Conservation (phyloP, 139 green algal species). For the Chlamydomonas sphaeroides region DNA sequence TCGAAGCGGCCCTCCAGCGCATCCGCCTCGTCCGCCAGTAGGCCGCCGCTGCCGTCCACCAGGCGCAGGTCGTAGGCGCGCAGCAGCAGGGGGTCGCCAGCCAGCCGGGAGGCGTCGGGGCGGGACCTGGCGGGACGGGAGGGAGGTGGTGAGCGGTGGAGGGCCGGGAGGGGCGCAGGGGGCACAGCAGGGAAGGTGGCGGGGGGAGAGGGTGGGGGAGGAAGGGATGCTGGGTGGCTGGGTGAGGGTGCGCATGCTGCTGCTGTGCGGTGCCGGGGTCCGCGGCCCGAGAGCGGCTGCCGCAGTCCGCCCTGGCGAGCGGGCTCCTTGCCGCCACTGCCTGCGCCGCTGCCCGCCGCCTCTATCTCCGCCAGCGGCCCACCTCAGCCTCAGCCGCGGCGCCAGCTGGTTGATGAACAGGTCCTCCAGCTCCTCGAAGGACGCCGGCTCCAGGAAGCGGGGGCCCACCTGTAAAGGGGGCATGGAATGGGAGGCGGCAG, state of each 20-base stretch:
- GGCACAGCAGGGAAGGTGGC: no score
- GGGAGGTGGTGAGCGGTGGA: not conserved
- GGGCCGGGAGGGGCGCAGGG: not conserved
- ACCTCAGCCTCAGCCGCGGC: slow-evolving; percentile 19
- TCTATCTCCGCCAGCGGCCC: not conserved
- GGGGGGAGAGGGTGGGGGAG: not conserved
- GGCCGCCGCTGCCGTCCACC: slow-evolving; percentile 2
- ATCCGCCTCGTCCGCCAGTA: not conserved
- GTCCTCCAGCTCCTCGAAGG: slow-evolving; percentile 50
- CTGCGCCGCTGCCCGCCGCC: no score
- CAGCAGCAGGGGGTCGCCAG: slow-evolving; percentile 33
- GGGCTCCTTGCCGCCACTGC: no score
- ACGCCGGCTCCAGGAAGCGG: slow-evolving; percentile 6
- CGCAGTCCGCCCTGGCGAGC: no score
- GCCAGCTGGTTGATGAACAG: slow-evolving; percentile 41
- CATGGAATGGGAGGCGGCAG: no score
- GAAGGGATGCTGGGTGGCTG: no score
- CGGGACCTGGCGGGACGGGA: slow-evolving; percentile 4
- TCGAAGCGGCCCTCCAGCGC: slow-evolving; percentile 15
- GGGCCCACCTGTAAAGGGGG: slow-evolving; percentile 44
- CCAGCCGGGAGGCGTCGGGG: slow-evolving; percentile 46
- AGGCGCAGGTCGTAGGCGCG: slow-evolving; percentile 40
- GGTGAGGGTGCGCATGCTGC: no score
- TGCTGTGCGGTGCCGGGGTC: no score
- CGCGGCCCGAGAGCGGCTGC: no score